These are phyloP conservation scores for Cytospora mali DNA, from an alignment of 2,329 filamentous ascomycete species.

Conservation along the genomic window DNA sequence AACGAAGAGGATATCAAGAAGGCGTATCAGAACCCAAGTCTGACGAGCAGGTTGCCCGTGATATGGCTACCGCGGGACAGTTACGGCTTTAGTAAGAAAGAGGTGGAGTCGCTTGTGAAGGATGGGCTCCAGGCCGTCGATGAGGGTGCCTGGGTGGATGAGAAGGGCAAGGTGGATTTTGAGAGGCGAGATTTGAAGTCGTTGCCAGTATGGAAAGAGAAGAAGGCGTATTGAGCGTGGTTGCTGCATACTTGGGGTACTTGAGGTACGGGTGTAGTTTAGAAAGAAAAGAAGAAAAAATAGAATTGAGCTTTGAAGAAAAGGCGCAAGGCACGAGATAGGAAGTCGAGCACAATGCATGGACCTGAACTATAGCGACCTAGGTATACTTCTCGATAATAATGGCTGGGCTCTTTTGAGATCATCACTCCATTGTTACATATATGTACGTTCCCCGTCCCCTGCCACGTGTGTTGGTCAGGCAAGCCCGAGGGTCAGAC, in stretches of 20 bases:
- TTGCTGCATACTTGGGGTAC: neutral
- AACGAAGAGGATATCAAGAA: conserved; percentile 20
- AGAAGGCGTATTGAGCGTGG: conserved; percentile 10
- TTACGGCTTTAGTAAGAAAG: conserved; percentile 26
- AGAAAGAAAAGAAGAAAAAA: too few species aligned
- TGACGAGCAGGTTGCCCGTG: conserved; percentile 20
- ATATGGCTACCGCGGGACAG: conserved; percentile 25
- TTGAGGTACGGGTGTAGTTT: neutral
- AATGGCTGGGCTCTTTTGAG: neutral
- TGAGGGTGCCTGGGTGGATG: conserved; percentile 25
- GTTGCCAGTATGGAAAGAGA: conserved; percentile 24
- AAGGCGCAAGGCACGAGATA: too few species aligned
- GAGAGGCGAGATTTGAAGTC: conserved; percentile 12
- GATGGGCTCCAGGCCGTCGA: conserved; percentile 21
- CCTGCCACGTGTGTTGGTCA: neutral
- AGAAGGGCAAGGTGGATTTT: conserved; percentile 24
- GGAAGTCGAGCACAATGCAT: too few species aligned
- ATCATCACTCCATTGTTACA: neutral
- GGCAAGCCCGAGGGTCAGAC: neutral
- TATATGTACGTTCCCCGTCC: neutral
- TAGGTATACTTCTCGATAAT: too few species aligned
- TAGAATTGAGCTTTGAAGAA: too few species aligned
- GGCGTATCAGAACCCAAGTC: conserved; percentile 27
- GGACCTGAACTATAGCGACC: too few species aligned
- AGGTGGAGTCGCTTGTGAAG: conserved; percentile 11